These are phyloP conservation scores for Cryptococcus sp. DNA, from an alignment of 1,284 basidiomycete species.

Conservation along the genomic window DNA sequence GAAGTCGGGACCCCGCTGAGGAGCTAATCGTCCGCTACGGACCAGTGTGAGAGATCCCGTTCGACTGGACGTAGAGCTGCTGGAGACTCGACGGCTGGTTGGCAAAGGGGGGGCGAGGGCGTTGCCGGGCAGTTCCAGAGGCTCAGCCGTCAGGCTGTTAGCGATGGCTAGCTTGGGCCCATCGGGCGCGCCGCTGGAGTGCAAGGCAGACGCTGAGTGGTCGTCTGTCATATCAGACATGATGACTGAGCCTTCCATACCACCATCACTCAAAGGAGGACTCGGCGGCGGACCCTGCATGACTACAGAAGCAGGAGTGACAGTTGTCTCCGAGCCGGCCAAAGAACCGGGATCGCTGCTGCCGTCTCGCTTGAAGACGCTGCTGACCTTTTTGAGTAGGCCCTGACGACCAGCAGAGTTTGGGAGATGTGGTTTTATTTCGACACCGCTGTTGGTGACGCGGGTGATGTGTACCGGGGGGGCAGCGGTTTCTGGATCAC, in stretches of 20 bases:
- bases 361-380: constrained; percentile 26
- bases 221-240: constrained; percentile 12
- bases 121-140: constrained; percentile 6
- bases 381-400: constrained; percentile 36
- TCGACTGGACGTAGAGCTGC: constrained; percentile 33
- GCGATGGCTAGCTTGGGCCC: constrained; percentile 14
- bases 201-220: background rate
- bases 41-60: constrained; percentile 42
- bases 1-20: constrained; percentile 9
- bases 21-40: constrained; percentile 30
- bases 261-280: constrained; percentile 42
- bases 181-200: background rate
- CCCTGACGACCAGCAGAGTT: constrained; percentile 10
- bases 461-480: constrained; percentile 38
- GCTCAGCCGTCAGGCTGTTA: constrained; percentile 26
- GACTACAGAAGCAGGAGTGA: constrained; percentile 10
- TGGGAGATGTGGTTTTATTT: constrained; percentile 21
- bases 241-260: constrained; percentile 12
- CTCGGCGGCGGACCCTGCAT: constrained; percentile 47
- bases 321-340: constrained; percentile 2
- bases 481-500: constrained; percentile 1
- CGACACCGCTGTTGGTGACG: constrained; percentile 35
- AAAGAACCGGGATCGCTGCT: background rate
- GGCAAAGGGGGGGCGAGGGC: constrained; percentile 14
- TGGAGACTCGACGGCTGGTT: constrained; percentile 16